A percentile compares a stretch with the other conserved stretches of the same genome.
These are phyloP conservation scores for Lactarius trivialis DNA, from an alignment of 768 basidiomycete species.

Conservation along the genomic window DNA sequence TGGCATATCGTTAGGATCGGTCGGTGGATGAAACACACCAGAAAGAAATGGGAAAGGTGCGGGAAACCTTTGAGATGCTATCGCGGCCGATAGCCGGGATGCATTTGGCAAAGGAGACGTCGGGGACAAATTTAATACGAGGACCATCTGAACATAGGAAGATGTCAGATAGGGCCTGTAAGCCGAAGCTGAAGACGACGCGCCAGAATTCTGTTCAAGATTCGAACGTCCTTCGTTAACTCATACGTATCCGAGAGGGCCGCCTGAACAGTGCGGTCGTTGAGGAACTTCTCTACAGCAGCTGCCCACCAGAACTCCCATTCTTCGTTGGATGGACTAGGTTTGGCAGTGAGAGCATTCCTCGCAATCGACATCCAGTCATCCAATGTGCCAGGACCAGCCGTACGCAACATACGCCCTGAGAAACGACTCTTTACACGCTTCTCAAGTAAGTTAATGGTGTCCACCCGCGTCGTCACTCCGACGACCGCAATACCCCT, in stretches of 20 bases:
- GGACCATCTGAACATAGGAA: conserved; percentile 34
- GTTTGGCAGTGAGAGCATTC: conserved; percentile 36
- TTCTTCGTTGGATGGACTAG: conserved; percentile 33
- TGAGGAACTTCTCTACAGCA: conserved; percentile 51
- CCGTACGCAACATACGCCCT: conserved; percentile 77
- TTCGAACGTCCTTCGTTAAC: conserved; percentile 52
- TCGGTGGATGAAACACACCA: conserved; percentile 35
- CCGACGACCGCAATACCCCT: conserved; percentile 84
- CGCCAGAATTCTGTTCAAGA: conserved; percentile 58
- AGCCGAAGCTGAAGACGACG: conserved; percentile 25
- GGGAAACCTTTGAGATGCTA: conserved; percentile 51
- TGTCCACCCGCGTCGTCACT: conserved; percentile 79
- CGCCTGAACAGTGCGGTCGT: conserved; percentile 40
- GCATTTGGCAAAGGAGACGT: conserved; percentile 48
- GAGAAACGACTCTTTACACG: conserved; percentile 97
- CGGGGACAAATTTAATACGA: conserved; percentile 42
- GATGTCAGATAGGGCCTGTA: conserved; percentile 1
- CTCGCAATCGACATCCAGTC: conserved; percentile 48
- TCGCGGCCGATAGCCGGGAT: conserved; percentile 37
- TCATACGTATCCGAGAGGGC: conserved; percentile 53
- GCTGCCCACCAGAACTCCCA: conserved; percentile 59
- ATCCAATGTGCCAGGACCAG: conserved; percentile 46
- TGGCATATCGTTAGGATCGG: not conserved
- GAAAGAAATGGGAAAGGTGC: conserved; percentile 45
- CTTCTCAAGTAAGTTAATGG: conserved; percentile 86